phyloP scores from a whole-genome alignment of 2,329 filamentous ascomycete genomes.

The Neofusicoccum umdonicola region DNA sequence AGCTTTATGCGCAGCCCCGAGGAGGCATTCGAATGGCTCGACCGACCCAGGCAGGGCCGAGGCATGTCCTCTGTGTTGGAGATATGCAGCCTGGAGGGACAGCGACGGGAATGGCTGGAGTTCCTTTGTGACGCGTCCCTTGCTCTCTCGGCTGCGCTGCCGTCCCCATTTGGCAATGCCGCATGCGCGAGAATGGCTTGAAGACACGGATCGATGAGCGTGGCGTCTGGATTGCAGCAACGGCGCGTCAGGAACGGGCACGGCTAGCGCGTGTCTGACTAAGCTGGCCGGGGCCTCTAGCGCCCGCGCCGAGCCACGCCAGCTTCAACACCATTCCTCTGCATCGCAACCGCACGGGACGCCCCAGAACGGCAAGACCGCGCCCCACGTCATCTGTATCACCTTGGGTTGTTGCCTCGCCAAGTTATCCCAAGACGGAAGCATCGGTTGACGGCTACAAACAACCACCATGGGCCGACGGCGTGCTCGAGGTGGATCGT shows the following conservation, averaged over 20 bases:
- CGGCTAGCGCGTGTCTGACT: not conserved
- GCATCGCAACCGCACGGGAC: not conserved
- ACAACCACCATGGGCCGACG: not conserved
- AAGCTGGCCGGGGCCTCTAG: not conserved
- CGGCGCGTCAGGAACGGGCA: not conserved
- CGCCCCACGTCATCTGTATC: not conserved
- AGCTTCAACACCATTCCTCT: constrained; percentile 6
- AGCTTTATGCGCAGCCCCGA: not conserved
- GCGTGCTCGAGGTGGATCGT: not conserved
- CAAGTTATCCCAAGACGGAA: not conserved
- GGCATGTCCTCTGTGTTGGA: not conserved
- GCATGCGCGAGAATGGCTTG: not conserved
- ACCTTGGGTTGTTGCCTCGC: not conserved
- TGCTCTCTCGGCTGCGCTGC: not conserved
- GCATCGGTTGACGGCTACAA: not conserved
- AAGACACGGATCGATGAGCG: not conserved
- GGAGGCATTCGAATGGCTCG: not conserved
- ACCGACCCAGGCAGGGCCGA: not conserved
- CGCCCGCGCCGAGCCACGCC: not conserved
- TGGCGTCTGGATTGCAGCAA: not conserved
- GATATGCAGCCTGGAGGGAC: not conserved
- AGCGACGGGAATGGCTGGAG: not conserved
- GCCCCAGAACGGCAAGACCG: not conserved
- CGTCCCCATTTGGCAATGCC: not conserved
- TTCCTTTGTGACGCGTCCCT: not conserved